Conservation (phyloP, 495 filamentous ascomycete species). For the Clohesyomyces aquaticus region DNA sequence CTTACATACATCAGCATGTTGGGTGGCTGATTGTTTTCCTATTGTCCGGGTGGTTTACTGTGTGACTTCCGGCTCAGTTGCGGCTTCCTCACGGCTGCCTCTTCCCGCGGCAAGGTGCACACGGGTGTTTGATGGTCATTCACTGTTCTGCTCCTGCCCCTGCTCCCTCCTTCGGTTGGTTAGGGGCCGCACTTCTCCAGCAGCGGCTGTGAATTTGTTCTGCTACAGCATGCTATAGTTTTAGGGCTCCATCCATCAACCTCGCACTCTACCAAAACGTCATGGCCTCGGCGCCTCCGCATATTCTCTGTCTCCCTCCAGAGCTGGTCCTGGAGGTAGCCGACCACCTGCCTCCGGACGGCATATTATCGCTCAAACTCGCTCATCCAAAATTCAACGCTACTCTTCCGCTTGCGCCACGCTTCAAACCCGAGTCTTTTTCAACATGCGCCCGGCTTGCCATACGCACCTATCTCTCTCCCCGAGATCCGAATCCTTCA, state of each 20-base stretch:
- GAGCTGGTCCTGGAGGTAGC: slow-evolving; percentile 34
- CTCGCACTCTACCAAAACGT: neutral
- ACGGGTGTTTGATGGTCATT: too few relatives aligned
- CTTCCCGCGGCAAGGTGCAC: too few relatives aligned
- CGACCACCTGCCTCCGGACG: slow-evolving; percentile 32
- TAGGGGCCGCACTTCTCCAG: too few relatives aligned
- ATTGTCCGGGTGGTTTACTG: too few relatives aligned
- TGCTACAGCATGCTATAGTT: neutral
- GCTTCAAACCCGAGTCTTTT: neutral
- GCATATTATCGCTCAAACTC: slow-evolving; percentile 31
- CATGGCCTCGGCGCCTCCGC: slow-evolving; percentile 7
- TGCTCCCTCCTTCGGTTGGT: too few relatives aligned
- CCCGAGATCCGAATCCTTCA: slow-evolving; percentile 5
- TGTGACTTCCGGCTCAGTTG: too few relatives aligned
- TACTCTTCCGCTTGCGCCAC: slow-evolving; percentile 3
- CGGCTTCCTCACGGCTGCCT: too few relatives aligned
- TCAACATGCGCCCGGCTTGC: slow-evolving; percentile 26
- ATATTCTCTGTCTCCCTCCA: slow-evolving; percentile 22
- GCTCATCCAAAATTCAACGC: slow-evolving; percentile 18
- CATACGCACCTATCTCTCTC: slow-evolving; percentile 25
- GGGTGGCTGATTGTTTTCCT: neutral
- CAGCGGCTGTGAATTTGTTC: too few relatives aligned
- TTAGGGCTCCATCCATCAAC: slow-evolving; percentile 4
- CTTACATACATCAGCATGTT: neutral
- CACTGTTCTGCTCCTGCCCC: too few relatives aligned